These are phyloP conservation scores for Fusarium sp. DNA, from an alignment of 2,329 filamentous ascomycete species.

Conservation along the genomic window DNA sequence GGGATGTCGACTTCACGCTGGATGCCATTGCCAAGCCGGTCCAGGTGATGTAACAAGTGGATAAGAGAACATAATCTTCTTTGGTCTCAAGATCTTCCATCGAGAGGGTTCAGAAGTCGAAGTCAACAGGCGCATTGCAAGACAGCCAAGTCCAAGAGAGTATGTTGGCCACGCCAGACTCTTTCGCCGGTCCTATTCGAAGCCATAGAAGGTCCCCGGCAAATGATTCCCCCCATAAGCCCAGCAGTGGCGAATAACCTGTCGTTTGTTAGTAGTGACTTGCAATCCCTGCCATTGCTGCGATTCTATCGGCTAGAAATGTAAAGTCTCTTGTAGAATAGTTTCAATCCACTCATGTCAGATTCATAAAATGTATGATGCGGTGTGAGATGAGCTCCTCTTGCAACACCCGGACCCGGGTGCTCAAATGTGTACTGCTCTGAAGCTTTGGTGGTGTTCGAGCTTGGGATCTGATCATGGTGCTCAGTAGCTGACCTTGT, in stretches of 20 bases:
- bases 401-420: constrained; percentile 11
- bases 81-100: background rate
- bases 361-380: constrained; percentile 17
- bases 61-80: background rate
- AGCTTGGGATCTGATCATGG: background rate
- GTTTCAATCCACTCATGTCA: constrained; percentile 19
- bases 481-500: background rate
- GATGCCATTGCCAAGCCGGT: constrained; percentile 3
- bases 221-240: constrained; percentile 9
- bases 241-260: background rate
- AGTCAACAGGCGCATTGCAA: background rate
- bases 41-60: background rate
- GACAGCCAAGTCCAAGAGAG: constrained; percentile 28
- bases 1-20: background rate
- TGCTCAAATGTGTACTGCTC: background rate
- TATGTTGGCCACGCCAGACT: background rate
- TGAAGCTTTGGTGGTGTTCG: background rate
- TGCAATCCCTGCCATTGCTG: constrained; percentile 8
- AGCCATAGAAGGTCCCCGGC: constrained; percentile 9
- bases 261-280: constrained; percentile 8
- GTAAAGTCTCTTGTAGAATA: constrained; percentile 13
- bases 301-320: background rate
- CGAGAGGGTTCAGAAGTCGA: background rate
- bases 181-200: background rate
- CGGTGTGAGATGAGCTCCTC: constrained; percentile 13